These are phyloP conservation scores for Puccinia horiana DNA, from an alignment of 1,284 basidiomycete species.

Conservation along the genomic window DNA sequence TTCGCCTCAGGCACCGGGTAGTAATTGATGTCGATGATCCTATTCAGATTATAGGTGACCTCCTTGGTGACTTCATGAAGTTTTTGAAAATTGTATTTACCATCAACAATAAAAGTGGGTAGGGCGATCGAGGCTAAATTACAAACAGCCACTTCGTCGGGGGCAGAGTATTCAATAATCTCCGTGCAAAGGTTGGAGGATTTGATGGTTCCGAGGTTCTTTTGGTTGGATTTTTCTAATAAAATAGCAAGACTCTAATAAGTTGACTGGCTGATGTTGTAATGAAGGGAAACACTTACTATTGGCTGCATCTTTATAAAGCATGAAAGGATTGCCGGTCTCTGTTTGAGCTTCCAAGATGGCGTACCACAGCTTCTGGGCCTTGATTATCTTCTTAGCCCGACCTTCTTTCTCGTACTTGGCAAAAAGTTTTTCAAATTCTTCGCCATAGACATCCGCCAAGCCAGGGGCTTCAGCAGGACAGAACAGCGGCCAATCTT, in stretches of 20 bases:
- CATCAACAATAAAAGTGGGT: slow-evolving; percentile 64
- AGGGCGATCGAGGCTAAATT: slow-evolving; percentile 97
- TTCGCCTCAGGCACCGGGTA: slow-evolving; percentile 91
- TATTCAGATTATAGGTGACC: slow-evolving; percentile 88
- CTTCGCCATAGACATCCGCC: slow-evolving; percentile 84
- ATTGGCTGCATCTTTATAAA: slow-evolving; percentile 75
- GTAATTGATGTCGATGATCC: slow-evolving; percentile 86
- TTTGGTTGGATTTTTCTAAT: slow-evolving; percentile 69
- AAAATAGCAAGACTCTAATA: slow-evolving; percentile 56
- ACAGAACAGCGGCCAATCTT: slow-evolving; percentile 95
- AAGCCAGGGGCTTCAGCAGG: slow-evolving; percentile 92
- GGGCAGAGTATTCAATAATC: slow-evolving; percentile 97
- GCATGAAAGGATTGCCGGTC: slow-evolving; percentile 97
- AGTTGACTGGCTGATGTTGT: slow-evolving; percentile 65
- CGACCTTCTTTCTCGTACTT: slow-evolving; percentile 90
- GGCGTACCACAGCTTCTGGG: slow-evolving; percentile 98
- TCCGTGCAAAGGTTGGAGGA: slow-evolving; percentile 99
- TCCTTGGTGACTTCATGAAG: slow-evolving; percentile 89
- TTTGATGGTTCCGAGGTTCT: slow-evolving; percentile 98
- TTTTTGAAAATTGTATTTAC: slow-evolving; percentile 78
- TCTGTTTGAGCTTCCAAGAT: slow-evolving; percentile 96
- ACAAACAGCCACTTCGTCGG: slow-evolving; percentile 98
- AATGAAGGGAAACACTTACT: slow-evolving; percentile 62
- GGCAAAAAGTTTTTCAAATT: slow-evolving; percentile 87
- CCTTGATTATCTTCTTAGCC: slow-evolving; percentile 81